Evolutionary conservation across 2,329 filamentous ascomycete species (phyloP), one percentile per base, ranked within the genome.

Genomic region (Sporothrix pseudoabietina): DNA sequence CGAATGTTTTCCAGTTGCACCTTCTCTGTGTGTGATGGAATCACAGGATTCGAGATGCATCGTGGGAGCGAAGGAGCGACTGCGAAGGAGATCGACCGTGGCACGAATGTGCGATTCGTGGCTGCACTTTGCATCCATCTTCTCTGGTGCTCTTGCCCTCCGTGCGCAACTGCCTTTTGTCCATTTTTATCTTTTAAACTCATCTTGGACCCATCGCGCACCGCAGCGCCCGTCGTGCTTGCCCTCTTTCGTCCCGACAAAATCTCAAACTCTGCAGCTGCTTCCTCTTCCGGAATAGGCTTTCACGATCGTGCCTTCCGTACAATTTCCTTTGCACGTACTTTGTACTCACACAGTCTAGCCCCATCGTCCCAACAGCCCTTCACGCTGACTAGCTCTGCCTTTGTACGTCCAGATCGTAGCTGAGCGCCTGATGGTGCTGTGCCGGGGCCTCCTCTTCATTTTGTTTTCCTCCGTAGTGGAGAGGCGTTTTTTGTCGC

Each of bases 361-460:
- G 57, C 57, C 10, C 57, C 32, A 63, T 63, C 57, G 19, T 39
- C 14, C 16, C 30, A 41, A 39, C 57, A 41, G 57, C 57, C 57
- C 57, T 39, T 61, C 57, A 39, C 30, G 16, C 32, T 1, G 57
- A 61, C 35, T 63, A 63, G 32, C 35, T 39, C 16, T 39, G 32
- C 32, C 19, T 61, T n/a, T 63, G 57, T 63, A 16, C 32, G 57
- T 39, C 39, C n/a, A 30, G 47, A 65, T 47, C 61, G n/a, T 39
- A 65, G 30, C 61, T 44, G 39, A 66, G 39, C 39, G 39, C 39
- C 22, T 47, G 22, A 47, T 47, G n/a, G 39, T 47, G 61, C 39
- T 66, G 61, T 30, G 69, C 57, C 10, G 30, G 30, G 57, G 32
- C 70, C 57, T 65, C 32, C 71, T 54, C 59, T 66, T 71, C 57